Evolutionary conservation across 169 alveolate species (phyloP), one percentile per base, ranked within the genome.

Genomic region (Plasmodium vinckei): DNA sequence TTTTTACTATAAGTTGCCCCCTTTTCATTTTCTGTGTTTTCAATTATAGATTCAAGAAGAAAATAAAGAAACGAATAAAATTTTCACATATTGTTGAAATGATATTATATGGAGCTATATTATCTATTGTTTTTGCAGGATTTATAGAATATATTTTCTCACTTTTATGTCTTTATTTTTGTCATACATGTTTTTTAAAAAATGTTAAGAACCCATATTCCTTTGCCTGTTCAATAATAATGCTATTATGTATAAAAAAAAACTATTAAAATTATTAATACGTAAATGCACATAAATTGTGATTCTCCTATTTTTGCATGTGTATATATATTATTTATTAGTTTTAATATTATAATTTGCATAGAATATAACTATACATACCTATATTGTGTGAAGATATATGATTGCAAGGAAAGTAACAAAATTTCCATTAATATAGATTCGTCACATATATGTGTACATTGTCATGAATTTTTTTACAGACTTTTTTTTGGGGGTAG

Each of bases 401-500:
- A 6, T 51, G 59, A 5, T 12, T n/a, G 33, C n/a, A 57, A 57
- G 5, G 33, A 9, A 0, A 9, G 13, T 9, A 57, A n/a, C 9
- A n/a, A 19, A 10, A 19, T 15, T n/a, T 9, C n/a, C 21, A 57
- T 15, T 57, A 15, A 57, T 57, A 57, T 9, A 57, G n/a, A 57
- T 57, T n/a, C 19, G 9, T 12, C 42, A 25, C 53, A 49, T 15
- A 25, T 1, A 21, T 72, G 59, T 72, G 27, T 33, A 23, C 57
- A 13, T 25, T 21, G n/a, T 7, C 13, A 44, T 47, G 51, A 3
- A 42, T 46, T 15, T 39, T 63, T 61, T 46, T 70, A 47, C 59
- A 82, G 90, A 82, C 71, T 82, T 82, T 47, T 82, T 82, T 49
- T 71, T 82, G 19, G 72, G 67, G 42, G 73, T 82, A 64, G 90